These are phyloP conservation scores for Pyrenula aspistea DNA, from an alignment of 495 filamentous ascomycete species.

Conservation along the genomic window DNA sequence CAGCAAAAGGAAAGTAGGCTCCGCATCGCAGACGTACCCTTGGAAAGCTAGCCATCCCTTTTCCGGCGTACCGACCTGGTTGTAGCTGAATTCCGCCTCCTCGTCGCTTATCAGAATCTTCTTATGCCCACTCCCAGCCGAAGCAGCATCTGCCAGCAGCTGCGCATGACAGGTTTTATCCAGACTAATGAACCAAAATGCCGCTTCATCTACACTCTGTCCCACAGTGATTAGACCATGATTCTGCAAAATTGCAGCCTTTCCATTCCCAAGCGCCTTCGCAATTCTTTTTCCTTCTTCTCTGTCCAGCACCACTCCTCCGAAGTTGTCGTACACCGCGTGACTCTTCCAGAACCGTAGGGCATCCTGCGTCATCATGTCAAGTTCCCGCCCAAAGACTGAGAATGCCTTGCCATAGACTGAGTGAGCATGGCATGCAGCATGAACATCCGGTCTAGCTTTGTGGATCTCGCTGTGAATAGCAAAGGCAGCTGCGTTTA, in stretches of 20 bases:
- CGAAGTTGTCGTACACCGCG: conserved; percentile 39
- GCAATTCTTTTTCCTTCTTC: conserved; percentile 52
- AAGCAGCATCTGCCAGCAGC: conserved; percentile 47
- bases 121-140: conserved; percentile 42
- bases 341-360: conserved; percentile 44
- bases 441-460: conserved; percentile 36
- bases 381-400: conserved; percentile 31
- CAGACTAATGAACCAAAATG: conserved; percentile 54
- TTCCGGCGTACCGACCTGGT: conserved; percentile 10
- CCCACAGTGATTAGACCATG: conserved; percentile 57
- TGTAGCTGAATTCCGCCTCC: conserved; percentile 32
- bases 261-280: conserved; percentile 44
- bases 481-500: conserved; percentile 58
- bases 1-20: background rate
- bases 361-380: conserved; percentile 46
- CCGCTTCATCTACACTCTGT: conserved; percentile 52
- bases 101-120: conserved; percentile 40
- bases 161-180: conserved; percentile 57
- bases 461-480: conserved; percentile 48
- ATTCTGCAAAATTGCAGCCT: conserved; percentile 56
- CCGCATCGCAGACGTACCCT: conserved; percentile 3
- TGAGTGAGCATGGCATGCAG: conserved; percentile 36
- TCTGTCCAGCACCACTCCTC: conserved; percentile 44
- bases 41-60: conserved; percentile 15
- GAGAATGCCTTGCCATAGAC: conserved; percentile 35